phyloP scores from a whole-genome alignment of 768 basidiomycete genomes.

The Tricholoma matsutake region DNA sequence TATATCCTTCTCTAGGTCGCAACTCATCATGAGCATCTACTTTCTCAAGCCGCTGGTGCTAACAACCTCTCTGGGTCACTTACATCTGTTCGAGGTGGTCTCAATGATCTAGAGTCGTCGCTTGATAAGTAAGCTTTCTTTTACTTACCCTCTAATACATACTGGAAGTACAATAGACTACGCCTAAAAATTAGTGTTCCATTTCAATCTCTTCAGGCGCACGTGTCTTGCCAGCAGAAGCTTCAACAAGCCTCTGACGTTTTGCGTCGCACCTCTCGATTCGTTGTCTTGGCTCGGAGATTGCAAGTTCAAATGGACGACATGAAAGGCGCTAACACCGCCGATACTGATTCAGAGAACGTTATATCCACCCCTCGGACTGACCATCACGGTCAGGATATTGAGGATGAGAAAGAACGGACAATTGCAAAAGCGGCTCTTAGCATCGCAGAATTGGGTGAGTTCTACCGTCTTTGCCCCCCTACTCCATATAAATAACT shows the following conservation, averaged over 20 bases:
- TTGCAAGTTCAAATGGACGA: slow-evolving; percentile 85
- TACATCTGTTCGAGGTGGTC: slow-evolving; percentile 59
- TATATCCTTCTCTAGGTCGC: slow-evolving; percentile 54
- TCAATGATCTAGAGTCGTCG: slow-evolving; percentile 71
- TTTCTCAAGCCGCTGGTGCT: slow-evolving; percentile 79
- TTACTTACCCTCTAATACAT: slow-evolving; percentile 19
- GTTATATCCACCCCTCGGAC: slow-evolving; percentile 8
- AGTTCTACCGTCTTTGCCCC: slow-evolving; percentile 23
- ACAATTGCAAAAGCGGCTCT: slow-evolving; percentile 92
- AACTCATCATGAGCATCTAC: slow-evolving; percentile 74
- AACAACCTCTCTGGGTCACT: slow-evolving; percentile 70
- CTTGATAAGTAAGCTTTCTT: slow-evolving; percentile 62
- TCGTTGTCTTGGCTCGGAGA: slow-evolving; percentile 77
- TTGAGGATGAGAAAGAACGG: slow-evolving; percentile 81
- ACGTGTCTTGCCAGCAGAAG: slow-evolving; percentile 72
- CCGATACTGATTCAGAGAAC: slow-evolving; percentile 13
- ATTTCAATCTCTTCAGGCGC: slow-evolving; percentile 66
- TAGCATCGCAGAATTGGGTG: slow-evolving; percentile 87
- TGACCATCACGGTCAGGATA: slow-evolving; percentile 31
- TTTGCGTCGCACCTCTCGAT: slow-evolving; percentile 79
- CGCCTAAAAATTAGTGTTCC: slow-evolving; percentile 84
- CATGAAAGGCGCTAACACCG: slow-evolving; percentile 37
- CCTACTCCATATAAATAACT: neutral
- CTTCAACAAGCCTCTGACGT: slow-evolving; percentile 84
- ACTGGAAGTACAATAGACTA: slow-evolving; percentile 45